A percentile compares a stretch with the other conserved stretches of the same genome.
Evolutionary conservation across 1,139 yeast species (phyloP).

Genomic region (Tardiomyces digboiensis): DNA sequence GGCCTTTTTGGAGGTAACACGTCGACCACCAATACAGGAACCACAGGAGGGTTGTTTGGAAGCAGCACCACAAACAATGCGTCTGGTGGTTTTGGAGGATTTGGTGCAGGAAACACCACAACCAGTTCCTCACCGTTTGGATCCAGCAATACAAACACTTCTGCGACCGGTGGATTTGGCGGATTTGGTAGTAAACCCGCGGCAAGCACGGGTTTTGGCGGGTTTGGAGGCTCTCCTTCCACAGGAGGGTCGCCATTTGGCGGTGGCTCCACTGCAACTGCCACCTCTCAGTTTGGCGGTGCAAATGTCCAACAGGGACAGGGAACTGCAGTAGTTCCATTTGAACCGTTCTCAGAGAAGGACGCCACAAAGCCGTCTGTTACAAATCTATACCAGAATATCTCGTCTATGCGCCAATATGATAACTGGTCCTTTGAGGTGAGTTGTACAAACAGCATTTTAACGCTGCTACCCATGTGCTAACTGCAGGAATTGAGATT

Average conservation of each 20-base stretch:
- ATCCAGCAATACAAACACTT: constrained; percentile 19
- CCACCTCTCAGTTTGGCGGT: constrained; percentile 6
- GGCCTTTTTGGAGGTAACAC: constrained; percentile 11
- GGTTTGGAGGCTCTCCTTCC: constrained; percentile 15
- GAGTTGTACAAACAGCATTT: too few relatives aligned
- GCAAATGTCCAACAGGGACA: constrained; percentile 32
- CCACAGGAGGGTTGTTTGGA: constrained; percentile 35
- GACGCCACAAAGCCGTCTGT: constrained; percentile 44
- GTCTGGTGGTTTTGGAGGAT: constrained; percentile 15
- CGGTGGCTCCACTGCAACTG: constrained; percentile 10
- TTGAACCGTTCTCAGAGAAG: constrained; percentile 68
- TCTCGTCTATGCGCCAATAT: constrained; percentile 88
- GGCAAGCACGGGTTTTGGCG: constrained; percentile 5
- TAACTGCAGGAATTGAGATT: constrained; percentile 84
- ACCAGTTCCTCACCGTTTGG: constrained; percentile 64
- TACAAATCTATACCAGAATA: constrained; percentile 54
- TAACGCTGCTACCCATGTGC: too few relatives aligned
- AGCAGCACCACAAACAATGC: constrained; percentile 18
- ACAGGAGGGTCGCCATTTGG: constrained; percentile 19
- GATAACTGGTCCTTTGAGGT: constrained; percentile 68
- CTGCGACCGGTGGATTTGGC: constrained; percentile 6
- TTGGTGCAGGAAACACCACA: constrained; percentile 18
- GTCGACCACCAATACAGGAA: constrained; percentile 16
- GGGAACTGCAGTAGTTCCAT: constrained; percentile 52
- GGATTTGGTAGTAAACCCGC: constrained; percentile 14